Percentiles rank a stretch among this genome's conserved stretches.
These are phyloP conservation scores for Russula olivacea DNA, from an alignment of 768 basidiomycete species.

Conservation along the genomic window DNA sequence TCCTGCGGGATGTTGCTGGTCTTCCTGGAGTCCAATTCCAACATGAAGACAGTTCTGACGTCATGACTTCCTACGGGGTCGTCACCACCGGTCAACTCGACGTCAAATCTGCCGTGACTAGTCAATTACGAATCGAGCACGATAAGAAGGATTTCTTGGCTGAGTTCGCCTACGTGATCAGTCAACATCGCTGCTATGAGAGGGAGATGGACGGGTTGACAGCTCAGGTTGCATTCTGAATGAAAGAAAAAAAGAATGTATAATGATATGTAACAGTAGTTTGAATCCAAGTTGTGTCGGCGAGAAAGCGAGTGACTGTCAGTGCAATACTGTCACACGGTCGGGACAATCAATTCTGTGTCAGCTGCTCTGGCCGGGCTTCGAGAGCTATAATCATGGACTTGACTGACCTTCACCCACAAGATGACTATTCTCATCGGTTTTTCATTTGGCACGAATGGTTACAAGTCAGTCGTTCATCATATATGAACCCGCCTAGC, in stretches of 20 bases:
- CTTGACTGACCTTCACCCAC: slow-evolving; percentile 61
- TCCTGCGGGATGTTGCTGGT: slow-evolving; percentile 43
- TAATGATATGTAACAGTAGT: too few relatives aligned
- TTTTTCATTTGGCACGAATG: slow-evolving; percentile 92
- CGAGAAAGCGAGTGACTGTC: too few relatives aligned
- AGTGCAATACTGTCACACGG: too few relatives aligned
- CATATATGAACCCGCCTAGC: neutral
- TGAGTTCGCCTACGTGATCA: slow-evolving; percentile 57
- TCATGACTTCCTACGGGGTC: slow-evolving; percentile 54
- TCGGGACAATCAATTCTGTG: too few relatives aligned
- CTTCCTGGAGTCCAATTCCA: slow-evolving; percentile 45
- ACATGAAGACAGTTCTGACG: slow-evolving; percentile 33
- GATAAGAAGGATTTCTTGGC: slow-evolving; percentile 49
- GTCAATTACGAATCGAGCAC: slow-evolving; percentile 40
- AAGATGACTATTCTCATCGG: slow-evolving; percentile 73
- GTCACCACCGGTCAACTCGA: slow-evolving; percentile 54
- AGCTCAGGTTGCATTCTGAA: slow-evolving; percentile 44
- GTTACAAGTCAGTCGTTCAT: slow-evolving; percentile 52
- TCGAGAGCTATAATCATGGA: slow-evolving; percentile 35
- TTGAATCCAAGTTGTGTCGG: too few relatives aligned
- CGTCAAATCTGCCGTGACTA: slow-evolving; percentile 35
- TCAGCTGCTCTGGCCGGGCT: too few relatives aligned
- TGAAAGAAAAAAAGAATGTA: too few relatives aligned
- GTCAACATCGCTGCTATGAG: slow-evolving; percentile 59
- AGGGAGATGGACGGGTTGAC: slow-evolving; percentile 56